Percentiles rank a stretch among this genome's conserved stretches.
These are phyloP conservation scores for Rhizopogon salebrosus DNA, from an alignment of 768 basidiomycete genomes.

Conservation along the genomic window DNA sequence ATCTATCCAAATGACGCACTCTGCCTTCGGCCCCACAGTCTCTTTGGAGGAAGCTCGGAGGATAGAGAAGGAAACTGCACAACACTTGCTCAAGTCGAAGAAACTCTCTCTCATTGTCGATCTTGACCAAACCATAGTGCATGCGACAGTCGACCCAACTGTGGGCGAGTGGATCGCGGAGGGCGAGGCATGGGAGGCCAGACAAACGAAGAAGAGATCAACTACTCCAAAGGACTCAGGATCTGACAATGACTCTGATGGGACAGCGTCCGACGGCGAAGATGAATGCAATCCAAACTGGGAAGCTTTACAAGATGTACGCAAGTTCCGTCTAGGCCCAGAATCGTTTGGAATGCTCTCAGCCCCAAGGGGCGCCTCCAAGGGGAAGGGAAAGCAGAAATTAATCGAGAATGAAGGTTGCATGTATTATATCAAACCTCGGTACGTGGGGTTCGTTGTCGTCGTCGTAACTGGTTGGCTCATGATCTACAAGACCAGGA, in stretches of 20 bases:
- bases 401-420: conserved; percentile 73
- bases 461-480: conserved; percentile 4
- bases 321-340: conserved; percentile 82
- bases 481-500: conserved; percentile 55
- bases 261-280: conserved; percentile 33
- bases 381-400: conserved; percentile 56
- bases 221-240: conserved; percentile 24
- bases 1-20: conserved; percentile 92
- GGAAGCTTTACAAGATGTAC: conserved; percentile 86
- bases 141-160: conserved; percentile 97
- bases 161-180: conserved; percentile 96
- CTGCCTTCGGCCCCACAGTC: conserved; percentile 85
- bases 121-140: conserved; percentile 97
- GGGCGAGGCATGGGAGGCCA: conserved; percentile 74
- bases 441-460: conserved; percentile 45
- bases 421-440: conserved; percentile 96
- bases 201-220: conserved; percentile 40
- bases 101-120: conserved; percentile 96
- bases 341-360: conserved; percentile 55
- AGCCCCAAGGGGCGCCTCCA: conserved; percentile 32
- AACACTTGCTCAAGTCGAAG: conserved; percentile 66
- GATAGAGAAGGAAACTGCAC: conserved; percentile 78
- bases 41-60: conserved; percentile 89
- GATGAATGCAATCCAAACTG: conserved; percentile 88
- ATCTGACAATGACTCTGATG: conserved; percentile 34